phyloP scores from a whole-genome alignment of 306 rosid genomes.

The Medicago lupulina region DNA sequence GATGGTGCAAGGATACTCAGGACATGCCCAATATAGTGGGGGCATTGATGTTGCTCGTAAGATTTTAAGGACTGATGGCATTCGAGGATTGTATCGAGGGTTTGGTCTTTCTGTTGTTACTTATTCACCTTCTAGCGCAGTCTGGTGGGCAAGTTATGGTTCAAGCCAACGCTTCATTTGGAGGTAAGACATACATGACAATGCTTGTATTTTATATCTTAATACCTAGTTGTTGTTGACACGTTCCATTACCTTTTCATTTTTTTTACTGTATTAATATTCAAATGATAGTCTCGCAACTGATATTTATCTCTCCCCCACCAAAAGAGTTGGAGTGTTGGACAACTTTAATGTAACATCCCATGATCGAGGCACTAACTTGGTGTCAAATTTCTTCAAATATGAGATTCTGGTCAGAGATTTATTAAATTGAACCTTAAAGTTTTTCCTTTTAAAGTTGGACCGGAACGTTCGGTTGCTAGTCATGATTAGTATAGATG shows the following conservation, averaged over 20 bases:
- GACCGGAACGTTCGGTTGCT: neutral
- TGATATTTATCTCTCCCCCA: neutral
- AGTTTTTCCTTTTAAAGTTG: constrained; percentile 20
- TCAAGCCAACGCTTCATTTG: constrained; percentile 94
- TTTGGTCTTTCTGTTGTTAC: constrained; percentile 91
- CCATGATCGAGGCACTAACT: constrained; percentile 14
- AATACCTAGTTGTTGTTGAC: constrained; percentile 12
- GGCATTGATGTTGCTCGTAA: constrained; percentile 90
- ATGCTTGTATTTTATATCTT: constrained; percentile 26
- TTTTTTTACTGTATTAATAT: constrained; percentile 22
- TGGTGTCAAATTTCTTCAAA: constrained; percentile 14
- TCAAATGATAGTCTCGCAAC: constrained; percentile 3
- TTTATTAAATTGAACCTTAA: neutral
- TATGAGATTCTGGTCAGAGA: constrained; percentile 4
- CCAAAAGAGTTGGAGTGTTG: constrained; percentile 12
- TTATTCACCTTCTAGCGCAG: constrained; percentile 93
- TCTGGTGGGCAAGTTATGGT: constrained; percentile 99
- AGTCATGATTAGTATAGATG: constrained; percentile 10
- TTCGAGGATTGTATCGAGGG: constrained; percentile 89
- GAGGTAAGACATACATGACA: constrained; percentile 71
- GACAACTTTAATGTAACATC: neutral
- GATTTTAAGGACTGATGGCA: constrained; percentile 70
- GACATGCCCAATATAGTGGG: constrained; percentile 76
- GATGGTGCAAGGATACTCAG: constrained; percentile 98
- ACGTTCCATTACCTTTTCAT: constrained; percentile 1